Base-by-base conservation (phyloP, 768 basidiomycete species). In the Lyophyllum decastes region DNA sequence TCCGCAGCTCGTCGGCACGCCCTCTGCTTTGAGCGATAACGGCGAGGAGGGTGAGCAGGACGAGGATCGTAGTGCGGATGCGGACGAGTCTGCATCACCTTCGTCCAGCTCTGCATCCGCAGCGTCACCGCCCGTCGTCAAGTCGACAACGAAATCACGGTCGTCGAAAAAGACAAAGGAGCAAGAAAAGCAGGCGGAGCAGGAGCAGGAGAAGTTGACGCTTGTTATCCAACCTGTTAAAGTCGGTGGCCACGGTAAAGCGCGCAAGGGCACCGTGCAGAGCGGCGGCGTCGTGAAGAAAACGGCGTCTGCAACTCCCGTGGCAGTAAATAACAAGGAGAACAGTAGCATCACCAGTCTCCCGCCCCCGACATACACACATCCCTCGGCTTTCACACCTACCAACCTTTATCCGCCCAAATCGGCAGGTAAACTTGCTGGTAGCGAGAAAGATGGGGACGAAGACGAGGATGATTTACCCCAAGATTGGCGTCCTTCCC, bases 401-500 rank as follows among this genome's bases (percentile, higher is more conserved):
- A 67, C 64, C 5, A 63, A 61, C 24, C 2, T 65, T 0, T 65
- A 65, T 43, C 52, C 54, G 22, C 41, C 46, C 8, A 50, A 58
- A 46, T 35, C 55, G n/a, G 27, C 60, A 38, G 55, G 22, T 7
- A 61, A 51, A 38, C 9, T 12, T 17, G 41, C 14, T 19, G 34
- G 19, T 17, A 52, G 55, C 22, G 70, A 64, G 19, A 65, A 71
- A 0, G 68, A 73, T 14, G 76, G 72, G 0, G 68, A 75, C 8
- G 77, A 79, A 9, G 79, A 81, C 38, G 78, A 82, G 5, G 81
- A 84, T 45, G 82, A 83, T 24, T 71, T 86, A 4, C 80, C 86
- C 16, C 89, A 88, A 30, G 90, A 94, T 63, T 93, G 92, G 90
- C 82, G 92, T 49, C 93, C 92, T 8, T 82, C 86, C 3, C 89